Percentiles rank a stretch among this genome's conserved stretches.
These are phyloP conservation scores for Goffeauzyma gilvescens DNA, from an alignment of 768 basidiomycete genomes.

Conservation along the genomic window DNA sequence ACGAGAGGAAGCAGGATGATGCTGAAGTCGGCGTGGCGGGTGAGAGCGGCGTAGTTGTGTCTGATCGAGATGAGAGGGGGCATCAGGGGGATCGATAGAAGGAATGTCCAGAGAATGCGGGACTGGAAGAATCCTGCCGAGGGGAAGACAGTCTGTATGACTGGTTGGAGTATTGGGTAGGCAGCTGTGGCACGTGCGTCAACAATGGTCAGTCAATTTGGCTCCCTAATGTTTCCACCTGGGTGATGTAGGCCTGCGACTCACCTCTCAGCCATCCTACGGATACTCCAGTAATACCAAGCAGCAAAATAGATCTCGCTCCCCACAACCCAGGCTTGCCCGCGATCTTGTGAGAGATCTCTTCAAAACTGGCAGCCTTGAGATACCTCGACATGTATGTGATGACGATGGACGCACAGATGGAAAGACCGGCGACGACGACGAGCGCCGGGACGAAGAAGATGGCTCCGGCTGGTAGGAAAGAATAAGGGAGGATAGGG, in stretches of 20 bases:
- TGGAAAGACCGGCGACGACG: slow-evolving; percentile 20
- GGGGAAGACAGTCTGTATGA: slow-evolving; percentile 17
- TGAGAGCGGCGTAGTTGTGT: background rate
- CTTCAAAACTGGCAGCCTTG: slow-evolving; percentile 28
- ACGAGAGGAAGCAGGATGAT: slow-evolving; percentile 24
- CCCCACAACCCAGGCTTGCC: slow-evolving; percentile 21
- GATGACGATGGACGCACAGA: slow-evolving; percentile 28
- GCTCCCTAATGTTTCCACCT: no score
- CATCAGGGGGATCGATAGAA: slow-evolving; percentile 2
- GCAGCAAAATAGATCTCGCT: slow-evolving; percentile 17
- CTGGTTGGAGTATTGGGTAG: slow-evolving; percentile 20
- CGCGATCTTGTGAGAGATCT: slow-evolving; percentile 18
- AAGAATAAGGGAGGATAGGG: slow-evolving; percentile 23
- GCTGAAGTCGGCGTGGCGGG: slow-evolving; percentile 9
- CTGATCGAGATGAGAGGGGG: slow-evolving; percentile 19
- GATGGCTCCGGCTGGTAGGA: slow-evolving; percentile 28
- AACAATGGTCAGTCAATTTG: no score
- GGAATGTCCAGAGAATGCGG: slow-evolving; percentile 19
- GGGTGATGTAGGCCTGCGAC: no score
- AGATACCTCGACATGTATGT: slow-evolving; percentile 30
- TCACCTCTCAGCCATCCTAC: slow-evolving; percentile 26
- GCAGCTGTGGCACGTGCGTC: slow-evolving; percentile 18
- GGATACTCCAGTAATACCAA: slow-evolving; percentile 17
- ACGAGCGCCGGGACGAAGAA: slow-evolving; percentile 27
- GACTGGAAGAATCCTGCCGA: slow-evolving; percentile 15